phyloP scores from a whole-genome alignment of 2,329 filamentous ascomycete species.

The Trichoderma koningiopsis region DNA sequence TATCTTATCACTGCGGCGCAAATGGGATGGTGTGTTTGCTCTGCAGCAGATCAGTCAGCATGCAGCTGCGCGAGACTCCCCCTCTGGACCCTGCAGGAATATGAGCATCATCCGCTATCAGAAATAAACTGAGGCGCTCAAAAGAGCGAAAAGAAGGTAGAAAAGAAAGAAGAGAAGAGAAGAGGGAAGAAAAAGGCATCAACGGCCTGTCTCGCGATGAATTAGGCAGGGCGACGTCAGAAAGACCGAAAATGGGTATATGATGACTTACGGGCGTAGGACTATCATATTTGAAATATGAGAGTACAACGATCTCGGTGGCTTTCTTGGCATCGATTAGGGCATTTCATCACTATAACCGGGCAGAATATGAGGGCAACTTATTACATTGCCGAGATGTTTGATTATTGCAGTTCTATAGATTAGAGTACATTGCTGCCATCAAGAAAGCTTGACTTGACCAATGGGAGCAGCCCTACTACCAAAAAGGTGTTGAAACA shows the following conservation, averaged over 20 bases:
- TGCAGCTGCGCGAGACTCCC: neutral
- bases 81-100: constrained; percentile 1
- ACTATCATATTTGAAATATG: constrained; percentile 3
- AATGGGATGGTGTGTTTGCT: neutral
- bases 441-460: neutral
- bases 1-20: neutral
- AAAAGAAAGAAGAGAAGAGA: neutral
- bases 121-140: neutral
- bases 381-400: neutral
- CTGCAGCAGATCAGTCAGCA: constrained; percentile 8
- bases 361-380: neutral
- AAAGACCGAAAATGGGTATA: neutral
- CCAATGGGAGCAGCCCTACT: neutral
- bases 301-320: neutral
- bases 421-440: neutral
- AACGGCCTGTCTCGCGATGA: neutral
- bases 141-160: neutral
- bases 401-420: neutral
- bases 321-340: neutral
- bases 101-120: neutral
- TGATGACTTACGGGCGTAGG: constrained; percentile 3
- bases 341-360: neutral
- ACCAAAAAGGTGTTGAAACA: neutral
- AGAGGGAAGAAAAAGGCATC: neutral
- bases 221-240: constrained; percentile 14